phyloP scores from a whole-genome alignment of 495 filamentous ascomycete genomes.

The Penicillium cinerascens region DNA sequence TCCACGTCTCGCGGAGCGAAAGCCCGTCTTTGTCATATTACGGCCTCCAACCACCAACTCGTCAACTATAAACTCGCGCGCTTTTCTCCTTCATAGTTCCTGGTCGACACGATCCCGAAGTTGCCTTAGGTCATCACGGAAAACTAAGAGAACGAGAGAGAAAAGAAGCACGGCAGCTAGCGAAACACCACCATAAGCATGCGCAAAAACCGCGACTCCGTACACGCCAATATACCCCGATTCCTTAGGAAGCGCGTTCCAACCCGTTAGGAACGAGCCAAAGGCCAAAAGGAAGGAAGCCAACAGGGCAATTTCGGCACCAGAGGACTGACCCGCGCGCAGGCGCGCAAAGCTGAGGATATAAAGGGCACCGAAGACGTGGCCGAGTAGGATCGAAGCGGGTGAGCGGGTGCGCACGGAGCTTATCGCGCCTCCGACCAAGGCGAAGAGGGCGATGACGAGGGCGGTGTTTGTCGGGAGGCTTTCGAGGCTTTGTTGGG shows the following conservation, averaged over 20 bases:
- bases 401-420: background rate
- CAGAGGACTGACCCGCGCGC: background rate
- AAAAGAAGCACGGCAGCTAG: background rate
- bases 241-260: background rate
- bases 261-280: background rate
- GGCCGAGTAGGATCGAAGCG: background rate
- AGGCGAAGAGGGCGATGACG: background rate
- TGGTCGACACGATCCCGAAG: background rate
- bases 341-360: background rate
- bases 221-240: background rate
- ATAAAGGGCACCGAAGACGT: background rate
- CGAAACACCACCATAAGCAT: background rate
- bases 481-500: background rate
- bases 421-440: background rate
- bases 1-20: too few relatives aligned
- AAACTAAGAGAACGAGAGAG: background rate
- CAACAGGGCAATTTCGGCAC: background rate
- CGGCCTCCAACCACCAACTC: too few relatives aligned
- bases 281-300: background rate
- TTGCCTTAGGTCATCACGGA: background rate
- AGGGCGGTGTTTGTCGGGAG: background rate
- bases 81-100: background rate
- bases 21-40: too few relatives aligned
- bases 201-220: background rate
- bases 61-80: too few relatives aligned